These are phyloP conservation scores for Paramecium sexaurelia DNA, from an alignment of 73 alveolate genomes.

Conservation along the genomic window DNA sequence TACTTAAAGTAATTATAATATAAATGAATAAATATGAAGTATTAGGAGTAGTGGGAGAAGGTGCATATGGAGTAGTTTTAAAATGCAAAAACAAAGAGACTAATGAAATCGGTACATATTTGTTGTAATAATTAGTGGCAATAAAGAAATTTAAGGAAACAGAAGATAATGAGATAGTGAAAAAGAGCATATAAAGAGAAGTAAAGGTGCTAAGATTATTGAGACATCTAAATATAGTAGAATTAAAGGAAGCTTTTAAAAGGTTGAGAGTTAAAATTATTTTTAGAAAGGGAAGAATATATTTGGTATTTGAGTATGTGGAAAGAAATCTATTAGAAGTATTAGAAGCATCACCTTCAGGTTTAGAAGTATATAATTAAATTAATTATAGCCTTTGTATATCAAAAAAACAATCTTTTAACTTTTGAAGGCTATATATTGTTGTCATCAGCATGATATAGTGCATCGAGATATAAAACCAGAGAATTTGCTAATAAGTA, in stretches of 20 bases:
- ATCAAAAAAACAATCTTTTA: constrained; percentile 51
- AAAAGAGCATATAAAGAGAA: constrained; percentile 84
- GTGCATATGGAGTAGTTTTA: constrained; percentile 93
- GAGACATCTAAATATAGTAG: constrained; percentile 87
- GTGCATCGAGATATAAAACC: constrained; percentile 15
- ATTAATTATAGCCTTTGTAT: constrained; percentile 45
- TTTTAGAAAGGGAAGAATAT: constrained; percentile 58
- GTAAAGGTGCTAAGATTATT: constrained; percentile 85
- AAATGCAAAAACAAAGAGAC: constrained; percentile 87
- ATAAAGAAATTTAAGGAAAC: constrained; percentile 90
- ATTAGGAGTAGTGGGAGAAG: constrained; percentile 93
- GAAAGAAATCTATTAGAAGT: constrained; percentile 93
- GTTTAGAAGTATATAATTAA: constrained; percentile 82
- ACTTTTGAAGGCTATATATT: constrained; percentile 60
- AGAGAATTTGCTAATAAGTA: neutral
- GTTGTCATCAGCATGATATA: constrained; percentile 59
- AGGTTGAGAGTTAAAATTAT: constrained; percentile 7
- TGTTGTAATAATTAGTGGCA: constrained; percentile 69
- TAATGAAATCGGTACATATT: constrained; percentile 62
- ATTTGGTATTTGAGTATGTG: constrained; percentile 91
- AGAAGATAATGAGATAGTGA: constrained; percentile 81
- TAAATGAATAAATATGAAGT: constrained; percentile 92
- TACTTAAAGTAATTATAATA: neutral
- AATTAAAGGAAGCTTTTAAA: constrained; percentile 91
- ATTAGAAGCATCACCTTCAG: constrained; percentile 88